Percentiles rank a stretch among this genome's conserved stretches.
These are phyloP conservation scores for Quercus robur DNA, from an alignment of 306 rosid species.

Conservation along the genomic window DNA sequence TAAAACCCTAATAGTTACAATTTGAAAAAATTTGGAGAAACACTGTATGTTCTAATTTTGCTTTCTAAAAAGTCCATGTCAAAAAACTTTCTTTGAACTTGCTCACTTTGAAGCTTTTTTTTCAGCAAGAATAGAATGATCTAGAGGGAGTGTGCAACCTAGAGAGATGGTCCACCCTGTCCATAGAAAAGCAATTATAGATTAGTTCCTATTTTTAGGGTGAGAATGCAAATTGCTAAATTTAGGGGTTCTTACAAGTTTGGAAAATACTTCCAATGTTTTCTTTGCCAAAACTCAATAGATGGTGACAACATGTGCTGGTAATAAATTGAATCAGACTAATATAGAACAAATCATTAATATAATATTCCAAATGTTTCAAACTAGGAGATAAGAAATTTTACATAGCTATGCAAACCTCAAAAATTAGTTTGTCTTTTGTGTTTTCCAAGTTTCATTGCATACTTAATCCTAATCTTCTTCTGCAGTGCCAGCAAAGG, in stretches of 20 bases:
- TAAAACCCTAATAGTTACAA: background rate
- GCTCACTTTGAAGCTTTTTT: background rate
- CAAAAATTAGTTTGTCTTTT: background rate
- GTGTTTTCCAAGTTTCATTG: background rate
- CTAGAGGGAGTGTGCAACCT: no score
- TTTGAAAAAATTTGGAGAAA: background rate
- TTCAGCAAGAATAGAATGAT: no score
- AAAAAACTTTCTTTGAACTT: background rate
- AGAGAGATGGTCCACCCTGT: background rate
- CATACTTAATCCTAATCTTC: conserved; percentile 10
- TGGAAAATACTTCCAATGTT: background rate
- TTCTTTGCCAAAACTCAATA: background rate
- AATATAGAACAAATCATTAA: no score
- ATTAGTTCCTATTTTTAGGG: background rate
- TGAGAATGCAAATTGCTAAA: background rate
- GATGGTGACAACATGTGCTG: no score
- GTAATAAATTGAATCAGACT: no score
- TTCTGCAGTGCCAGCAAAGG: conserved; percentile 58
- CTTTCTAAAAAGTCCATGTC: background rate
- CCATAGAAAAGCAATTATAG: background rate
- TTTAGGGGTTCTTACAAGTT: background rate
- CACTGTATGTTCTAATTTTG: background rate
- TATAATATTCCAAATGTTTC: background rate
- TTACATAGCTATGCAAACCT: conserved; percentile 7
- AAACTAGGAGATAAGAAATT: background rate